A percentile compares a stretch with the other conserved stretches of the same genome.
These are phyloP conservation scores for Penicillium sp. DNA, from an alignment of 2,329 filamentous ascomycete species.

Conservation along the genomic window DNA sequence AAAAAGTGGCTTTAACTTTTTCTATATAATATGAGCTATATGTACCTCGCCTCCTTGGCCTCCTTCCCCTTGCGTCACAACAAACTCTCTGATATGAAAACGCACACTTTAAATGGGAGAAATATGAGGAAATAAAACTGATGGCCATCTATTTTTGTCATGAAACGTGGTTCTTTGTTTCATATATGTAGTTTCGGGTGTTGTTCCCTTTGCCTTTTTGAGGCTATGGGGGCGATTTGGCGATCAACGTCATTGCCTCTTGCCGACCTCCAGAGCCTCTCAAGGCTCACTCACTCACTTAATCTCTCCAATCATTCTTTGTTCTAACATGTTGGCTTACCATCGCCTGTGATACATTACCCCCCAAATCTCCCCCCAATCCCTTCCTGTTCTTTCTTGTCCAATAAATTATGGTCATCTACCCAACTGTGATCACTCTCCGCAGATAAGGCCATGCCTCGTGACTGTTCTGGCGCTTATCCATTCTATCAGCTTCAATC, in stretches of 20 bases:
- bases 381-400: not conserved
- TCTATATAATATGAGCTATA: not conserved
- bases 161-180: not conserved
- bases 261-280: not conserved
- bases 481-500: slow-evolving; percentile 7
- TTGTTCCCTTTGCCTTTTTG: not conserved
- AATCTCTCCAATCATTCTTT: not conserved
- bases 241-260: slow-evolving; percentile 7
- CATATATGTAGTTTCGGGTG: not conserved
- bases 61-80: not conserved
- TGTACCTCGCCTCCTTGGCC: not conserved
- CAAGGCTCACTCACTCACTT: not conserved
- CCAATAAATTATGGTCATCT: not conserved
- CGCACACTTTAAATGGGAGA: not conserved
- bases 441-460: slow-evolving; percentile 21
- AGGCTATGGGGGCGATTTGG: slow-evolving; percentile 2
- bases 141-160: not conserved
- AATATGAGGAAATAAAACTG: not conserved
- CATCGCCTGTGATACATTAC: not conserved
- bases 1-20: not conserved
- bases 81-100: not conserved
- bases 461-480: slow-evolving; percentile 14
- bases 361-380: not conserved
- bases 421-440: slow-evolving; percentile 8
- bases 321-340: not conserved